These are phyloP conservation scores for Manihot esculenta DNA, from an alignment of 441 rosid genomes.

Conservation along the genomic window DNA sequence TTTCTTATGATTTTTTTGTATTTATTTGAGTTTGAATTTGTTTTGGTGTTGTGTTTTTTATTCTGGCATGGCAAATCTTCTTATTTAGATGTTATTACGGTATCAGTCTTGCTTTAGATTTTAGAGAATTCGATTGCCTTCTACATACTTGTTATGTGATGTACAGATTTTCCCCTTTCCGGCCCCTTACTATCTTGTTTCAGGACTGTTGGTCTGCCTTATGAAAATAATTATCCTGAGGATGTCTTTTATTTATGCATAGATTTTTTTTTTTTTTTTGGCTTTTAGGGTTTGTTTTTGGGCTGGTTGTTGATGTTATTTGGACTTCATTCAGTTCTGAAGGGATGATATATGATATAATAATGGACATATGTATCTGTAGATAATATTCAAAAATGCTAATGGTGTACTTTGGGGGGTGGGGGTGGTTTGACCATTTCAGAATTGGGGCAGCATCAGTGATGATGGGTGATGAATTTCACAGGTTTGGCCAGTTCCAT, in stretches of 20 bases:
- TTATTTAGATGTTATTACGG: background rate
- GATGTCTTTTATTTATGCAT: too few species aligned
- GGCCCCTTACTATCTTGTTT: too few species aligned
- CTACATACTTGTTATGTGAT: background rate
- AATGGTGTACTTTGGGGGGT: constrained; percentile 6
- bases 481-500: constrained; percentile 54
- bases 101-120: background rate
- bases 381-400: background rate
- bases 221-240: too few species aligned
- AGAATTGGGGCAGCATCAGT: constrained; percentile 46
- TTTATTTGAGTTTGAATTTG: background rate
- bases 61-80: background rate
- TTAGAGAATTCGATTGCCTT: background rate
- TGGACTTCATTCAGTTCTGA: background rate
- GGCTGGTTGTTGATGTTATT: background rate
- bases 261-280: too few species aligned
- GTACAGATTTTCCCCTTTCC: too few species aligned
- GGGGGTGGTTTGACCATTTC: constrained; percentile 18
- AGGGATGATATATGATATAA: background rate
- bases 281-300: background rate
- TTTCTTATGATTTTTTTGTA: too few species aligned
- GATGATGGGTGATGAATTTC: constrained; percentile 52
- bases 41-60: constrained; percentile 2
- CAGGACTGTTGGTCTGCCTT: too few species aligned
- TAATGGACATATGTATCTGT: background rate